Conservation (phyloP, 129 eudicot species). For the Chrysanthemum lavandulifolium region DNA sequence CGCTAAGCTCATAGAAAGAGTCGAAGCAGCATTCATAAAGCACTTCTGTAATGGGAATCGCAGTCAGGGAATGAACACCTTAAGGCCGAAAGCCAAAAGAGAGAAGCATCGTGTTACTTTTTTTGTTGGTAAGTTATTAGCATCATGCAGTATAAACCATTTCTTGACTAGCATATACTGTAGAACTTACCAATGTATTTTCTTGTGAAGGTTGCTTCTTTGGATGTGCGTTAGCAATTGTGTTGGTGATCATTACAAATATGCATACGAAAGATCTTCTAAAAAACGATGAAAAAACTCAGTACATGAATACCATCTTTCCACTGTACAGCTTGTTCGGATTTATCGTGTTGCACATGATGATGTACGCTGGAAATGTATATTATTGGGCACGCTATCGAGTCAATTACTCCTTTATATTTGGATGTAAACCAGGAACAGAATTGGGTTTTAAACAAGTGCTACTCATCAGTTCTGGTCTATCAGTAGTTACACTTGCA, state of each 20-base stretch:
- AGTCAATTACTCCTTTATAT: conserved; percentile 48
- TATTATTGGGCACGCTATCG: conserved; percentile 41
- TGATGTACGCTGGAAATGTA: conserved; percentile 35
- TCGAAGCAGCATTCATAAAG: conserved; percentile 48
- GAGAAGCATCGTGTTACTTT: conserved; percentile 49
- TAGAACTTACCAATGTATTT: neutral
- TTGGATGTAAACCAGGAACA: conserved; percentile 46
- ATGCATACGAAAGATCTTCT: conserved; percentile 46
- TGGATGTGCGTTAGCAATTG: conserved; percentile 62
- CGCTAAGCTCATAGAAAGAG: conserved; percentile 45
- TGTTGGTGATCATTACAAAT: conserved; percentile 35
- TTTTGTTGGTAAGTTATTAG: conserved; percentile 34
- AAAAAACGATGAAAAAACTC: conserved; percentile 23
- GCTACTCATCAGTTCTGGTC: conserved; percentile 51
- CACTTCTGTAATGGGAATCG: conserved; percentile 54
- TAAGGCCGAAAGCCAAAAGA: conserved; percentile 44
- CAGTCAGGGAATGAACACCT: conserved; percentile 40
- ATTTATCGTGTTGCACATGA: conserved; percentile 40
- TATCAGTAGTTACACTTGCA: conserved; percentile 51
- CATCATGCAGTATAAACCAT: neutral
- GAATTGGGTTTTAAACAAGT: conserved; percentile 53
- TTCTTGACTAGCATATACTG: neutral
- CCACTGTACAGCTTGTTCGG: conserved; percentile 63
- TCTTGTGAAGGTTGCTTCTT: conserved; percentile 45
- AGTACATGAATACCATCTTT: conserved; percentile 62